Base-by-base conservation (phyloP, 1,139 yeast species). In the Nakaseomyces bracarensis region DNA sequence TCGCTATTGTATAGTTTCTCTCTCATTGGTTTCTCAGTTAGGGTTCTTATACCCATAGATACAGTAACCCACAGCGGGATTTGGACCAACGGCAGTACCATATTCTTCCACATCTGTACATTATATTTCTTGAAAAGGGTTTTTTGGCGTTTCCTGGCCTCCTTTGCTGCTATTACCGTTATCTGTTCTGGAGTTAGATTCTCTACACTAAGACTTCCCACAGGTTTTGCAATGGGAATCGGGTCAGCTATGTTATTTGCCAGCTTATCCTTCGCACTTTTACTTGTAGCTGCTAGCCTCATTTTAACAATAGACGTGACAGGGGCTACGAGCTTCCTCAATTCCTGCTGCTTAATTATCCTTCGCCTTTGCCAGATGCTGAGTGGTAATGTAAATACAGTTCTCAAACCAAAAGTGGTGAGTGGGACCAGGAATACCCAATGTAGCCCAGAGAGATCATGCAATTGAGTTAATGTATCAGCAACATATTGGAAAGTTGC, bases 21-120 rank as follows among this genome's bases (percentile, higher is more conserved):
- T 9, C 51, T 38, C 1, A 60, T 36, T 35, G 46, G 42, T 27
- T 49, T 42, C 38, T 51, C 93, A 39, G 87, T 79, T 52, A 85
- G 66, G 41, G 80, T 75, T 49, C 96, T 71, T 55, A 87, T 74
- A 1, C 89, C 79, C 52, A 81, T 67, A 8, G 93, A 81, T 71
- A 86, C 70, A 2, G 80, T 69, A 3, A 86, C 70, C 95, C 96
- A 89, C n/a, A 87, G 61, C 0, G 97, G 97, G 22, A 89, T 70
- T 58, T 89, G 97, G 18, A 83, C 75, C 1, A 78, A 67, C 0
- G 97, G 97, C 38, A 84, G 57, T 1, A 79, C 58, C 44, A 79
- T 66, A 53, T 83, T 80, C 58, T 86, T 87, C 89, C 94, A 89
- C 44, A 80, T 61, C 55, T 84, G 93, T 41, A 89, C 85, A 13